Evolutionary conservation across 1,284 basidiomycete genomes (phyloP), one percentile per base, ranked within the genome.

Genomic region (Meira miltonrushii): DNA sequence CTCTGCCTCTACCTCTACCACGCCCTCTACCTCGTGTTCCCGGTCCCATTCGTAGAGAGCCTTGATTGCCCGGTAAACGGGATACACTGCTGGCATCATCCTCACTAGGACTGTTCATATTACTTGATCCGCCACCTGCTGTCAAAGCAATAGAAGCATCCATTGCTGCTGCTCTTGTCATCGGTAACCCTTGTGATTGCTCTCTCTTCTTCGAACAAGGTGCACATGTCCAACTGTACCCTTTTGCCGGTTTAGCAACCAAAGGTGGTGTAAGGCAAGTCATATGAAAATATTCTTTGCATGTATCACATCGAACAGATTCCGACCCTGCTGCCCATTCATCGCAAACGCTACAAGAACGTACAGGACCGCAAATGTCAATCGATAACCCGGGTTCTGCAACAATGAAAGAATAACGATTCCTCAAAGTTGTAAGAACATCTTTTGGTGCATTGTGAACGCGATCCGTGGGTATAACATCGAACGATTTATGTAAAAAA

Each of bases 401-500:
- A 39, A 95, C 87, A 48, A 98, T 86, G 81, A 93, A 97, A 79
- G 96, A 92, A 78, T 97, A 98, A 72, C 92, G 85, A 21, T 84
- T 82, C 62, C 85, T 82, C 19, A 98, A 84, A 43, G 72, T 65
- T 15, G 59, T 46, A 41, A 79, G 64, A 47, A 79, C 71, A 39
- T 78, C 65, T 47, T 70, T 70, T 11, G 80, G 80, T 1, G 80
- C 83, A 79, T 98, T 98, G 69, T 87, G 85, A 59, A 95, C 86
- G 72, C 88, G 88, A 50, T 85, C 85, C 25, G 90, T 86, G 57
- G 89, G 87, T 60, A 98, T 87, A 67, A 97, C 88, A 79, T 98
- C 95, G 80, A 94, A 96, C 80, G 95, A 94, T 79, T 92, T 90
- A 82, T 95, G 93, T 79, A 96, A 90, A 81, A 96, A 97, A 48